Conservation (phyloP, 306 rosid species). For the Amphicarpaea edgeworthii region DNA sequence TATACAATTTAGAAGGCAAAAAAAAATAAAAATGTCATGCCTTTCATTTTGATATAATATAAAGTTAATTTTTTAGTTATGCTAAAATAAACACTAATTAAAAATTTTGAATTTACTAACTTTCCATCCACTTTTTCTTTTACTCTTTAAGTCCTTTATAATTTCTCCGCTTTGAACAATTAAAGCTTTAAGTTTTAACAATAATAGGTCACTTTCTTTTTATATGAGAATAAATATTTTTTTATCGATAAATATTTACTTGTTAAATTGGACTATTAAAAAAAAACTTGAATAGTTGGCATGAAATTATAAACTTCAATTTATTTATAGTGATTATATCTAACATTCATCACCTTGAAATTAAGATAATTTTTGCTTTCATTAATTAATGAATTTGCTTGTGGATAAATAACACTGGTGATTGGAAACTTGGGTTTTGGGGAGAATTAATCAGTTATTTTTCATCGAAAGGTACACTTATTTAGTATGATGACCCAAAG, state of each 20-base stretch:
- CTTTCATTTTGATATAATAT: neutral
- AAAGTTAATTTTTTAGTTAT: too few species aligned
- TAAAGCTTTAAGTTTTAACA: too few species aligned
- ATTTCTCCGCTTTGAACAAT: too few species aligned
- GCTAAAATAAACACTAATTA: too few species aligned
- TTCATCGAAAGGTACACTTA: neutral
- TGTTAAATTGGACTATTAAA: neutral
- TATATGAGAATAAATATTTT: too few species aligned
- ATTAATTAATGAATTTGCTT: neutral
- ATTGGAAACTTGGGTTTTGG: too few species aligned
- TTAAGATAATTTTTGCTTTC: neutral
- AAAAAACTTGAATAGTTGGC: neutral
- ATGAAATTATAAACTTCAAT: neutral
- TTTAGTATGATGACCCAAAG: conserved; percentile 19
- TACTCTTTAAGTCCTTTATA: too few species aligned
- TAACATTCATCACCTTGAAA: neutral
- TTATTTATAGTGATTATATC: neutral
- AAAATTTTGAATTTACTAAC: too few species aligned
- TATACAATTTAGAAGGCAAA: neutral
- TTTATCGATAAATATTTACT: too few species aligned
- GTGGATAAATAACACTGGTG: neutral
- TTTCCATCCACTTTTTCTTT: too few species aligned
- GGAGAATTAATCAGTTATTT: neutral
- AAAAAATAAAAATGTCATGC: neutral
- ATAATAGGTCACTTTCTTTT: too few species aligned